Percentiles rank a stretch among this genome's conserved stretches.
phyloP scores from a whole-genome alignment of 345 rosid species.

The Sisymbrium irio region DNA sequence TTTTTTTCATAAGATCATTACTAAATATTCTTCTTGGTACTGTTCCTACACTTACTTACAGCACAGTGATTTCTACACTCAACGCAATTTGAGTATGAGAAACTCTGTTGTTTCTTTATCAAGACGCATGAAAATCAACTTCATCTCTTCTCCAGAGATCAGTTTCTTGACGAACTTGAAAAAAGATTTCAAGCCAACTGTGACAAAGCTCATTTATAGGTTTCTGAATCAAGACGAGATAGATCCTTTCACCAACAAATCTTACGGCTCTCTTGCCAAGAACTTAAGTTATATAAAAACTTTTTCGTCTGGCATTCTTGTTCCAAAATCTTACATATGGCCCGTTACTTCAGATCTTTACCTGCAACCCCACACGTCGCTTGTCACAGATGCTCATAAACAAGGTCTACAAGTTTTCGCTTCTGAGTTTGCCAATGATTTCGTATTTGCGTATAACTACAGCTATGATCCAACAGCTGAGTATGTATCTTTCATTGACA shows the following conservation, averaged over 20 bases:
- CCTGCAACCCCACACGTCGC: constrained; percentile 45
- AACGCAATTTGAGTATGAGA: constrained; percentile 61
- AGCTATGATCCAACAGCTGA: constrained; percentile 67
- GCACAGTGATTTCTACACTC: constrained; percentile 54
- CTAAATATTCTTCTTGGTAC: not conserved
- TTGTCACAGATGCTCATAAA: constrained; percentile 68
- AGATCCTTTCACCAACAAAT: constrained; percentile 65
- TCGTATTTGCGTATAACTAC: constrained; percentile 53
- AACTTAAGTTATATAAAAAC: constrained; percentile 65
- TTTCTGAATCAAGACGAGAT: constrained; percentile 44
- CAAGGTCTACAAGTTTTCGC: constrained; percentile 69
- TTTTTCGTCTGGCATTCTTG: constrained; percentile 75
- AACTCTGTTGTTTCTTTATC: constrained; percentile 43
- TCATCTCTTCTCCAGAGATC: constrained; percentile 76
- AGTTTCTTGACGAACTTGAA: constrained; percentile 47
- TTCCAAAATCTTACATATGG: constrained; percentile 71
- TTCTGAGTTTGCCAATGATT: constrained; percentile 65
- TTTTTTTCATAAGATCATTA: not conserved
- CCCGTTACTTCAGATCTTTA: constrained; percentile 43
- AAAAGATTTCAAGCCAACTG: constrained; percentile 32
- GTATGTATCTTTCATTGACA: constrained; percentile 53
- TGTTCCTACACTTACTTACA: constrained; percentile 30
- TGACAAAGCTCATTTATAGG: constrained; percentile 53
- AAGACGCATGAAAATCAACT: constrained; percentile 36
- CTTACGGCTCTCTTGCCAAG: constrained; percentile 48